Percentiles rank a stretch among this genome's conserved stretches.
Evolutionary conservation across 805 yeast species (phyloP).

Genomic region (Yarrowia keelungensis): DNA sequence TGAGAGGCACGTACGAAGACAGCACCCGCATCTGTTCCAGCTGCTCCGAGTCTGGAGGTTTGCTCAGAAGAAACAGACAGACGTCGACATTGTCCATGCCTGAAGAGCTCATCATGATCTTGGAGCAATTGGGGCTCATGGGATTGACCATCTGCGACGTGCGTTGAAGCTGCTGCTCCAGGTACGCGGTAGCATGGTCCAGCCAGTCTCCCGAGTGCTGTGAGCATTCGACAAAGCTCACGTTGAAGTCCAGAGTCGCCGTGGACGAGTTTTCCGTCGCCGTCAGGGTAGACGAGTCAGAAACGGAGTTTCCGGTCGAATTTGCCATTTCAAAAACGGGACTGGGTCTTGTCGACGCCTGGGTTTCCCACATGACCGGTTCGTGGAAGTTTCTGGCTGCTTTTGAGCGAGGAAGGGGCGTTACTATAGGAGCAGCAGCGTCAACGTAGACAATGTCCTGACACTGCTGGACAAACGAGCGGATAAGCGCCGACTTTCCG

Average conservation of each 20-base stretch:
- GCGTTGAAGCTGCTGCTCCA: slow-evolving; percentile 43
- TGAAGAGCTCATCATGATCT: slow-evolving; percentile 43
- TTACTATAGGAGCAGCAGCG: slow-evolving; percentile 33
- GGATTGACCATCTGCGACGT: slow-evolving; percentile 43
- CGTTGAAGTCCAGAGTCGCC: slow-evolving; percentile 42
- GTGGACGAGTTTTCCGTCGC: slow-evolving; percentile 1
- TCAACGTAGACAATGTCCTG: slow-evolving; percentile 45
- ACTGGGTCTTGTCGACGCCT: slow-evolving; percentile 46
- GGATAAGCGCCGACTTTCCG: slow-evolving; percentile 84
- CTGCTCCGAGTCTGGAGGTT: slow-evolving; percentile 7
- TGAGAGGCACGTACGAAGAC: slow-evolving; percentile 15
- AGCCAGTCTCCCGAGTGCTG: slow-evolving; percentile 40
- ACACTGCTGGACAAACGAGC: slow-evolving; percentile 75
- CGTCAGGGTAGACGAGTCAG: slow-evolving; percentile 19
- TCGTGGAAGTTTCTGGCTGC: slow-evolving; percentile 16
- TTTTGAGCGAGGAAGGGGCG: slow-evolving; percentile 14
- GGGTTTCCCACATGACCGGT: slow-evolving; percentile 39
- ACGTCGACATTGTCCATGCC: slow-evolving; percentile 41
- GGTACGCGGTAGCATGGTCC: slow-evolving; percentile 42
- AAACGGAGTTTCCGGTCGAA: not conserved
- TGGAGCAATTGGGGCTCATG: slow-evolving; percentile 42
- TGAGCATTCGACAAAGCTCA: slow-evolving; percentile 43
- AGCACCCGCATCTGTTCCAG: slow-evolving; percentile 25
- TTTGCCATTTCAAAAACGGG: slow-evolving; percentile 39
- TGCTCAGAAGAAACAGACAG: slow-evolving; percentile 44